phyloP scores from a whole-genome alignment of 83 land plant species.

The Isoetes engelmannii region DNA sequence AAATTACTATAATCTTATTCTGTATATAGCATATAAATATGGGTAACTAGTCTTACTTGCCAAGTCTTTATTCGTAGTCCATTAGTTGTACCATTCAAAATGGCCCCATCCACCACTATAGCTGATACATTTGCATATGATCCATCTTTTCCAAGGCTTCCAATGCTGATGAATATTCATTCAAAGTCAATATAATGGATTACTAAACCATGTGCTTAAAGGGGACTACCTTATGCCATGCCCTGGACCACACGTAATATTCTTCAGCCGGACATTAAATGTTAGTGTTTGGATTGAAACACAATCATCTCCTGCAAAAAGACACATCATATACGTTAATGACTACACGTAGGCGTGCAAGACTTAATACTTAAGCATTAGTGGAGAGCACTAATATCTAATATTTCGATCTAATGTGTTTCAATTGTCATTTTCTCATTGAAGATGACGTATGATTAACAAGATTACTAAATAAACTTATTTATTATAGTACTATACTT shows the following conservation, averaged over 20 bases:
- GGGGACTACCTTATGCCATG: conserved; percentile 40
- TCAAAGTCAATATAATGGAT: background rate
- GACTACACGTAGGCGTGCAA: too few species aligned
- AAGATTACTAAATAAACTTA: too few species aligned
- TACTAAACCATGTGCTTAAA: too few species aligned
- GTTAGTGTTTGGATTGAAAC: conserved; percentile 28
- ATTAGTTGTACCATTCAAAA: conserved; percentile 11
- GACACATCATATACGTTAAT: too few species aligned
- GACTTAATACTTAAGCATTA: too few species aligned
- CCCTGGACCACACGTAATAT: conserved; percentile 44
- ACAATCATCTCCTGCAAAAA: conserved; percentile 41
- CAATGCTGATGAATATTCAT: conserved; percentile 7
- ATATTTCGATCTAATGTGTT: too few species aligned
- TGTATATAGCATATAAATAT: too few species aligned
- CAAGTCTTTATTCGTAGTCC: conserved; percentile 21
- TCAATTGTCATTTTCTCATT: too few species aligned
- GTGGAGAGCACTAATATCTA: too few species aligned
- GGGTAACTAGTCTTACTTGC: background rate
- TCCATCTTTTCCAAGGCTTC: conserved; percentile 14
- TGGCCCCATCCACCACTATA: conserved; percentile 19
- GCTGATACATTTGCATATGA: conserved; percentile 9
- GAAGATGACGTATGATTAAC: background rate
- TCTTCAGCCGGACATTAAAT: conserved; percentile 17
- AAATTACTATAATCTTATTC: too few species aligned
- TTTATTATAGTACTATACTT: background rate